phyloP scores from a whole-genome alignment of 106 monocot species.

The Apostasia ramifera region DNA sequence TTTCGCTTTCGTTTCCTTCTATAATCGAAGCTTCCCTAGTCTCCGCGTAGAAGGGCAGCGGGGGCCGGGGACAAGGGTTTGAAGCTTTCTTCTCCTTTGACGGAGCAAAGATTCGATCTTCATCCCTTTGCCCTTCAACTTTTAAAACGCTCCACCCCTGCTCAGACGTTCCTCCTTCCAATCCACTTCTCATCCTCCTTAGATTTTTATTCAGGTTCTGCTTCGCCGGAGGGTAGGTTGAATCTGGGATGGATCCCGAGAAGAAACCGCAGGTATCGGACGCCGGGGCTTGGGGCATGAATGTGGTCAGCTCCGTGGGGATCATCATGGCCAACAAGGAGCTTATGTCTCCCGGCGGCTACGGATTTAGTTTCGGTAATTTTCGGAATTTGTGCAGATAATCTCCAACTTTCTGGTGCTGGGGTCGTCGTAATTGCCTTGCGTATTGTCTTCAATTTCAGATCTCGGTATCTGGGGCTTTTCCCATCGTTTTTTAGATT shows the following conservation, averaged over 20 bases:
- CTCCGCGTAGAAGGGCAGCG: not conserved
- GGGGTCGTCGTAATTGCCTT: too few relatives aligned
- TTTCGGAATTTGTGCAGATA: not conserved
- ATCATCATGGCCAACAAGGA: slow-evolving; percentile 88
- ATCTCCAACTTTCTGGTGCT: too few relatives aligned
- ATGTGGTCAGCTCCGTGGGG: slow-evolving; percentile 77
- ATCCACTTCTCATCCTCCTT: not conserved
- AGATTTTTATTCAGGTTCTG: not conserved
- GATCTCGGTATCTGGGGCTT: not conserved
- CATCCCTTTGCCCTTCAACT: not conserved
- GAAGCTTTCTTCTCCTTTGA: not conserved
- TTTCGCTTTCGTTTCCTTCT: not conserved
- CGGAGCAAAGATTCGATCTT: not conserved
- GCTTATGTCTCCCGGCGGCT: slow-evolving; percentile 77
- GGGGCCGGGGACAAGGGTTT: not conserved
- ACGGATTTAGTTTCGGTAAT: slow-evolving; percentile 79
- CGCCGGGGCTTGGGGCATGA: slow-evolving; percentile 75
- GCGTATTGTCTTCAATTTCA: not conserved
- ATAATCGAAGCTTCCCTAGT: not conserved
- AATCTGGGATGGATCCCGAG: slow-evolving; percentile 47
- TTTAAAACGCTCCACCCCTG: not conserved
- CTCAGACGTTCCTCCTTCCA: not conserved
- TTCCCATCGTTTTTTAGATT: not conserved
- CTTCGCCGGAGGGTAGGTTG: not conserved
- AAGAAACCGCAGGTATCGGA: slow-evolving; percentile 70